phyloP scores from a whole-genome alignment of 2,329 filamentous ascomycete species.

The Apiospora marii region DNA sequence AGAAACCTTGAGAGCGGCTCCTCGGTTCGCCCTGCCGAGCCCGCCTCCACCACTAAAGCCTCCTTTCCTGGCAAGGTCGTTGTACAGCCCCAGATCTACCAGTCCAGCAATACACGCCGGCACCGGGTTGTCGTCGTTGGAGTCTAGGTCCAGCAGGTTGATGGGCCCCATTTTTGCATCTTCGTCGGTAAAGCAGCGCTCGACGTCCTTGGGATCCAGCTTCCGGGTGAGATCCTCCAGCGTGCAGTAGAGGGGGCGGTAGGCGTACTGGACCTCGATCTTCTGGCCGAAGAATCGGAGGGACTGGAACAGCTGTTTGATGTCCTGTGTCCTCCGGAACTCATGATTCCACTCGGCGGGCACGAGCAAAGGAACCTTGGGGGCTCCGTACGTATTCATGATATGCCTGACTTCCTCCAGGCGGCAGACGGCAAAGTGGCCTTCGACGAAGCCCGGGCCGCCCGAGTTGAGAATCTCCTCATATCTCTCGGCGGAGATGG shows the following conservation, averaged over 20 bases:
- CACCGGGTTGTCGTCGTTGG: slow-evolving; percentile 24
- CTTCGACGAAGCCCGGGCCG: slow-evolving; percentile 24
- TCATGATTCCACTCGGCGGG: slow-evolving; percentile 21
- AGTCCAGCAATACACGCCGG: slow-evolving; percentile 16
- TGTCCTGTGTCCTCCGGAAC: slow-evolving; percentile 14
- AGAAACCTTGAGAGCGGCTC: background rate
- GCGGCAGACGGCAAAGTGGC: slow-evolving; percentile 24
- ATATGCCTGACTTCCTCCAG: slow-evolving; percentile 17
- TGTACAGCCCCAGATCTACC: slow-evolving; percentile 11
- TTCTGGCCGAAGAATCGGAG: slow-evolving; percentile 23
- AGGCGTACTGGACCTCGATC: slow-evolving; percentile 22
- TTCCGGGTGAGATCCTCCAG: slow-evolving; percentile 20
- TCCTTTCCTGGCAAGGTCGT: slow-evolving; percentile 15
- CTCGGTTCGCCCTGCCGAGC: slow-evolving; percentile 22
- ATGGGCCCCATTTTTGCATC: slow-evolving; percentile 14
- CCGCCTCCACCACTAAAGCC: slow-evolving; percentile 14
- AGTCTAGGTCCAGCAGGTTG: slow-evolving; percentile 24
- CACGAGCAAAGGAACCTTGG: slow-evolving; percentile 20
- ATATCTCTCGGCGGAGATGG: slow-evolving; percentile 23
- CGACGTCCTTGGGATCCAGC: slow-evolving; percentile 23
- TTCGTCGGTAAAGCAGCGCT: slow-evolving; percentile 10
- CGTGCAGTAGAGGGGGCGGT: slow-evolving; percentile 16
- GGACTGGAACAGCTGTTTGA: slow-evolving; percentile 13
- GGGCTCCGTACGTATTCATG: background rate
- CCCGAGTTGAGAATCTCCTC: background rate